These are phyloP conservation scores for bread wheat (Triticum aestivum) DNA, from an alignment of 176 grass and related monocot species.

Conservation along the genomic window DNA sequence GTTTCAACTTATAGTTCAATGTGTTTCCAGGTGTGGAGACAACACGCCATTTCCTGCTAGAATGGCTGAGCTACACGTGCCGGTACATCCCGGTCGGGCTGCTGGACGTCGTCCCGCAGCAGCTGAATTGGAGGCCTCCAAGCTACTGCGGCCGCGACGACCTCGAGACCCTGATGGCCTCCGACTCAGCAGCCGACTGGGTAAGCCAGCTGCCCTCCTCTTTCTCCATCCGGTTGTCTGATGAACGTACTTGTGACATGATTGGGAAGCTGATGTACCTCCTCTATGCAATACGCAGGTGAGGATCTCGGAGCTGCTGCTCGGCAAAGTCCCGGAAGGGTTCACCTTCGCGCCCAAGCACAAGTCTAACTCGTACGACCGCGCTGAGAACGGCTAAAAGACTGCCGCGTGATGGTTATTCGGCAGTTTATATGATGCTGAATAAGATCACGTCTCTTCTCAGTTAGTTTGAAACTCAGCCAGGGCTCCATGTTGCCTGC, in stretches of 20 bases:
- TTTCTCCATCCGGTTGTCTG: neutral
- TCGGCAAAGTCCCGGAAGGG: constrained; percentile 85
- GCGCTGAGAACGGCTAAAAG: constrained; percentile 81
- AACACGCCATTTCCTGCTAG: constrained; percentile 84
- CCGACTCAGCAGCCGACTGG: constrained; percentile 97
- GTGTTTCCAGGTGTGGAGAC: constrained; percentile 73
- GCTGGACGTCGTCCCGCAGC: constrained; percentile 76
- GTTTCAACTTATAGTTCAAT: neutral
- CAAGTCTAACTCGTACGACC: constrained; percentile 91
- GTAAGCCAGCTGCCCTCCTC: constrained; percentile 20
- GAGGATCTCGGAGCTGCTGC: constrained; percentile 89
- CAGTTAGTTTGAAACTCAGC: neutral
- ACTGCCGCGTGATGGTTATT: neutral
- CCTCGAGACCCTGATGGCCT: constrained; percentile 90
- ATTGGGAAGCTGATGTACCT: neutral
- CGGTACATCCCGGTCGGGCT: constrained; percentile 83
- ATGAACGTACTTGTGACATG: neutral
- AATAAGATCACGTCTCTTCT: neutral
- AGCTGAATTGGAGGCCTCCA: constrained; percentile 85
- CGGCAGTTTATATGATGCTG: neutral
- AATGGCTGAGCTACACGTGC: constrained; percentile 87
- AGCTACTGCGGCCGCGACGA: constrained; percentile 81
- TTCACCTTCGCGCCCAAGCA: constrained; percentile 88
- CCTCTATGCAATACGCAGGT: constrained; percentile 40
- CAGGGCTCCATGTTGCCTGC: neutral